Percentiles rank a stretch among this genome's conserved stretches.
These are phyloP conservation scores for Dalbergia cultrata DNA, from an alignment of 306 rosid species.

Conservation along the genomic window DNA sequence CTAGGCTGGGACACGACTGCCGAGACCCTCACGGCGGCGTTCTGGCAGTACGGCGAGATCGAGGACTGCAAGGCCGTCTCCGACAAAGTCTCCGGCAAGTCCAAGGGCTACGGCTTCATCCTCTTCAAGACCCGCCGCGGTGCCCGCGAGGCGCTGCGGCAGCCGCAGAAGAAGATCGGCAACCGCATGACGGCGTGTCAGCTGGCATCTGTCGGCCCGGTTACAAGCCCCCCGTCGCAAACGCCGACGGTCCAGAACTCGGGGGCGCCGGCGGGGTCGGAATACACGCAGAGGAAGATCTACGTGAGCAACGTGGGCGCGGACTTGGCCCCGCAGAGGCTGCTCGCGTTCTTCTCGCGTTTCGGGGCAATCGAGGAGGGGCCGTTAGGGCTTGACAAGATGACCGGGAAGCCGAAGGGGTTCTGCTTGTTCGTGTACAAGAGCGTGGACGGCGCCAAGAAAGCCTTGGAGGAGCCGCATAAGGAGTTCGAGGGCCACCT, in stretches of 20 bases:
- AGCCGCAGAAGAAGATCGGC: conserved; percentile 96
- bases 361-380: conserved; percentile 93
- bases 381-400: conserved; percentile 91
- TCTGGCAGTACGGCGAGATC: conserved; percentile 78
- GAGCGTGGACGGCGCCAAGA: conserved; percentile 71
- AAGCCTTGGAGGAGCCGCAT: conserved; percentile 85
- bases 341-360: conserved; percentile 64
- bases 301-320: conserved; percentile 90
- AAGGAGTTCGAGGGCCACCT: conserved; percentile 88
- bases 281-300: conserved; percentile 90
- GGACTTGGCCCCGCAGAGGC: conserved; percentile 77
- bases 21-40: conserved; percentile 65
- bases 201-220: conserved; percentile 86
- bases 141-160: conserved; percentile 76
- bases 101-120: conserved; percentile 91
- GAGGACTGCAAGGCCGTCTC: conserved; percentile 94
- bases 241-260: conserved; percentile 1
- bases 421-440: conserved; percentile 89
- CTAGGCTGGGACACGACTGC: conserved; percentile 93
- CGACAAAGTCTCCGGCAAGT: conserved; percentile 90
- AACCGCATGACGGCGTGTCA: conserved; percentile 91
- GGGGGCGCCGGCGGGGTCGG: conserved; percentile 44
- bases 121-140: conserved; percentile 82
- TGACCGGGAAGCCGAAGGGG: conserved; percentile 85
- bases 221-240: conserved; percentile 39